Conservation (phyloP, 2,329 filamentous ascomycete genomes). For the Exophiala xenobiotica region DNA sequence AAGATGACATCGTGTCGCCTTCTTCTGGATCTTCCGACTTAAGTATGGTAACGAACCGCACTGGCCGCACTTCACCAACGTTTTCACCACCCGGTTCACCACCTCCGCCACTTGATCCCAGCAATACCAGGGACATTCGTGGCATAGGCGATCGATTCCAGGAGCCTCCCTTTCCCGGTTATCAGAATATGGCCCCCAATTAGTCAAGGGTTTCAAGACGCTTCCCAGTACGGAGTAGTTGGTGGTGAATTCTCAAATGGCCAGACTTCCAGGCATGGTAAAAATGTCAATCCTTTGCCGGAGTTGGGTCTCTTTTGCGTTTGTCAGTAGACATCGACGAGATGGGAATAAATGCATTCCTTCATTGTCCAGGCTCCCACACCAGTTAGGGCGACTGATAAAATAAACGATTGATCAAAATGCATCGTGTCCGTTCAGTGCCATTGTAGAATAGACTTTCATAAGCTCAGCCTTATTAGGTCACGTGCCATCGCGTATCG, state of each 20-base stretch:
- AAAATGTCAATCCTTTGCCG: too few species aligned
- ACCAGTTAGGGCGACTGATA: too few species aligned
- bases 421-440: too few species aligned
- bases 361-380: not conserved
- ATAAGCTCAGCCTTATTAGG: not conserved
- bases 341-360: not conserved
- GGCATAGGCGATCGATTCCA: constrained; percentile 5
- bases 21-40: not conserved
- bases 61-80: constrained; percentile 2
- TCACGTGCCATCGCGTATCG: constrained; percentile 10
- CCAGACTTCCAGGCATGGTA: too few species aligned
- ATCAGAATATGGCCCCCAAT: not conserved
- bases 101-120: not conserved
- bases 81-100: constrained; percentile 7
- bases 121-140: constrained; percentile 5
- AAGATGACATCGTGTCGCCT: not conserved
- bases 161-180: not conserved
- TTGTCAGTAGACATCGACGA: not conserved
- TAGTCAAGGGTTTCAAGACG: not conserved
- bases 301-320: not conserved
- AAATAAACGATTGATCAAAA: not conserved
- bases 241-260: too few species aligned
- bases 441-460: too few species aligned
- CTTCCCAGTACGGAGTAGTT: not conserved
- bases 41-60: constrained; percentile 9